phyloP scores from a whole-genome alignment of 1,139 yeast species.

The Hyphopichia khmerensis region DNA sequence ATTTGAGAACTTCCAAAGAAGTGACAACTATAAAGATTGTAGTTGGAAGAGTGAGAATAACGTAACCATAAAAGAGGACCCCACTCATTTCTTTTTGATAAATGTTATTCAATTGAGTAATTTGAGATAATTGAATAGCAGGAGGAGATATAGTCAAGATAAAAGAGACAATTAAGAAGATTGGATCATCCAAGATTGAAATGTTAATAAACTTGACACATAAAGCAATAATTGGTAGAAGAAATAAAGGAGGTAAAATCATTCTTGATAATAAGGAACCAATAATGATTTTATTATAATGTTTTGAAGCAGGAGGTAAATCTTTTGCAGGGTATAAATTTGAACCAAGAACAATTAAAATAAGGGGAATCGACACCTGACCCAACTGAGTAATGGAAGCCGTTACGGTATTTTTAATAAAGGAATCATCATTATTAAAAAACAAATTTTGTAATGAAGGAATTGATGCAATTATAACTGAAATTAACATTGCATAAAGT shows the following conservation, averaged over 20 bases:
- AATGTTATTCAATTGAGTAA: slow-evolving; percentile 72
- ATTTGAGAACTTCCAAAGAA: slow-evolving; percentile 63
- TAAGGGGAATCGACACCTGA: slow-evolving; percentile 83
- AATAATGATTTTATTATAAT: slow-evolving; percentile 56
- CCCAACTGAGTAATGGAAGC: slow-evolving; percentile 79
- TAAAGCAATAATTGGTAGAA: slow-evolving; percentile 67
- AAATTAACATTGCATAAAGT: slow-evolving; percentile 82
- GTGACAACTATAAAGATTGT: slow-evolving; percentile 71
- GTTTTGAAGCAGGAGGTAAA: slow-evolving; percentile 61
- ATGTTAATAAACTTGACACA: slow-evolving; percentile 64
- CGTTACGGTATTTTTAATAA: slow-evolving; percentile 75
- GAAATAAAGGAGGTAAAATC: slow-evolving; percentile 68
- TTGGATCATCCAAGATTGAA: slow-evolving; percentile 81
- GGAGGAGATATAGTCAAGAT: slow-evolving; percentile 79
- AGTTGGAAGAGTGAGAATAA: slow-evolving; percentile 72
- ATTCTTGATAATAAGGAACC: slow-evolving; percentile 74
- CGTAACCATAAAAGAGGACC: slow-evolving; percentile 86
- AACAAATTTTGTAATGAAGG: slow-evolving; percentile 66
- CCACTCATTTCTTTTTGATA: slow-evolving; percentile 85
- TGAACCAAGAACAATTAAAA: slow-evolving; percentile 73
- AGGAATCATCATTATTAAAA: slow-evolving; percentile 50
- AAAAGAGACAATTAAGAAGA: slow-evolving; percentile 74
- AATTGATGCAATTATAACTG: slow-evolving; percentile 80
- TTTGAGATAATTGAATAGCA: slow-evolving; percentile 80
- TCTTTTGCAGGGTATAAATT: slow-evolving; percentile 68